A percentile compares a stretch with the other conserved stretches of the same genome.
Conservation (phyloP, 495 filamentous ascomycete genomes). For the Penicillium waksmanii region DNA sequence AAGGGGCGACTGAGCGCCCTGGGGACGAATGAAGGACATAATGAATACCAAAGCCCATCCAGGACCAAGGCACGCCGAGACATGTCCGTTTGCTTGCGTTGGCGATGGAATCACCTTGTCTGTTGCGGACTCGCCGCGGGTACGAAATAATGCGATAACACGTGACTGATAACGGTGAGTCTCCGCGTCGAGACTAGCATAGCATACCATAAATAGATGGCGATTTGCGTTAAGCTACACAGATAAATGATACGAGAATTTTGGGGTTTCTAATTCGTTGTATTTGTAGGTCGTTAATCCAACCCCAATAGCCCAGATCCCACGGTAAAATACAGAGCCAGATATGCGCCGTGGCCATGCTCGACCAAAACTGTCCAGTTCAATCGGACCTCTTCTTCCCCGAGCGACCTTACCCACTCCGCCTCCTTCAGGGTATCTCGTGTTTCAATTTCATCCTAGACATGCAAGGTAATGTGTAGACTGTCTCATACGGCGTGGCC, state of each 20-base stretch:
- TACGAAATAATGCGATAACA: conserved; percentile 5
- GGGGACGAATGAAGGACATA: conserved; percentile 61
- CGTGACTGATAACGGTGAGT: conserved; percentile 17
- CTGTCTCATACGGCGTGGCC: conserved; percentile 11
- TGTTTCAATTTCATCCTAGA: conserved; percentile 30
- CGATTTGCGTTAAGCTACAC: no score
- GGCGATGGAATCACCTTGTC: background rate
- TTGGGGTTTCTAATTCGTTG: conserved; percentile 20
- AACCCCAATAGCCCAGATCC: conserved; percentile 36
- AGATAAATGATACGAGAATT: no score
- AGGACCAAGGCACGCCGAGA: conserved; percentile 49
- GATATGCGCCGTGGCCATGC: conserved; percentile 53
- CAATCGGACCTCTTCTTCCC: conserved; percentile 30
- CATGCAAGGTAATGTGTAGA: conserved; percentile 23
- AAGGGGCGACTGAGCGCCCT: conserved; percentile 19
- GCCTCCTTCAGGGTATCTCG: conserved; percentile 49
- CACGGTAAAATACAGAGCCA: conserved; percentile 47
- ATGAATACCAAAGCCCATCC: conserved; percentile 69
- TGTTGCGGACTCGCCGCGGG: background rate
- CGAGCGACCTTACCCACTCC: conserved; percentile 32
- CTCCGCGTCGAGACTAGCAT: conserved; percentile 13
- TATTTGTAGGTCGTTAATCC: conserved; percentile 29
- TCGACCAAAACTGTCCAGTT: conserved; percentile 38
- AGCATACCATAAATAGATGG: no score
- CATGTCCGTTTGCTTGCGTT: conserved; percentile 41